Conservation (phyloP, 352 stramenopile species). For the Plasmopara halstedii region DNA sequence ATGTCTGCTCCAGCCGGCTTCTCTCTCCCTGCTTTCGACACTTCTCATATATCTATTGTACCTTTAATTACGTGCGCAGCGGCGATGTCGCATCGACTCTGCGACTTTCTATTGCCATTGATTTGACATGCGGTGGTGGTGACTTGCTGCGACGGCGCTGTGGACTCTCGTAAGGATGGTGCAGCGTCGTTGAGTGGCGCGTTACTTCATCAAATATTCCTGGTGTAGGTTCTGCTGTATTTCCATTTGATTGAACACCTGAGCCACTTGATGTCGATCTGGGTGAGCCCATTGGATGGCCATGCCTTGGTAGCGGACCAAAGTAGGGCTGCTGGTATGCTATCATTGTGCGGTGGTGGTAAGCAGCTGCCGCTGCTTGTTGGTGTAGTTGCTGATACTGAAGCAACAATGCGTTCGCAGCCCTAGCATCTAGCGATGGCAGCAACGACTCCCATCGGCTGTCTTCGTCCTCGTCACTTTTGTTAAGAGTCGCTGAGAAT, state of each 20-base stretch:
- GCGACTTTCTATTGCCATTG: constrained; percentile 3
- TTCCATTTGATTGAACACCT: constrained; percentile 11
- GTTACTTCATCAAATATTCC: constrained; percentile 4
- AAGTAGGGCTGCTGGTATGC: constrained; percentile 30
- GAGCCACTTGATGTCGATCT: constrained; percentile 1
- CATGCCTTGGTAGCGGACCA: constrained; percentile 13
- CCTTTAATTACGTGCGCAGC: constrained; percentile 12
- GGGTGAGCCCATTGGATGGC: constrained; percentile 2
- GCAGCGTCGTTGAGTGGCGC: constrained; percentile 8
- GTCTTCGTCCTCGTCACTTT: constrained; percentile 25
- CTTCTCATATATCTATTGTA: constrained; percentile 24
- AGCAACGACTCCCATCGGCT: constrained; percentile 31
- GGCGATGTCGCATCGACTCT: constrained; percentile 10
- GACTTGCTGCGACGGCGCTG: constrained; percentile 18
- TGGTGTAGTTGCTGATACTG: constrained; percentile 31
- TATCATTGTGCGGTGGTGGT: constrained; percentile 24
- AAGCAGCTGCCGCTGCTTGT: constrained; percentile 22
- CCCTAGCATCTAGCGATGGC: constrained; percentile 18
- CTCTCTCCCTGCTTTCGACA: constrained; percentile 9
- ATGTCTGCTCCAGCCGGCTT: constrained; percentile 12
- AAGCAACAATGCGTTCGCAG: constrained; percentile 21
- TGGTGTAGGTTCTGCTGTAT: constrained; percentile 2
- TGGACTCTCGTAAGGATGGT: constrained; percentile 16
- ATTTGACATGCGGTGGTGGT: constrained; percentile 13
- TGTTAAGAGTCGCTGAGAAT: constrained; percentile 1